Percentiles rank a stretch among this genome's conserved stretches.
Evolutionary conservation across 2,329 filamentous ascomycete species (phyloP).

Genomic region (Penicillium olsonii): DNA sequence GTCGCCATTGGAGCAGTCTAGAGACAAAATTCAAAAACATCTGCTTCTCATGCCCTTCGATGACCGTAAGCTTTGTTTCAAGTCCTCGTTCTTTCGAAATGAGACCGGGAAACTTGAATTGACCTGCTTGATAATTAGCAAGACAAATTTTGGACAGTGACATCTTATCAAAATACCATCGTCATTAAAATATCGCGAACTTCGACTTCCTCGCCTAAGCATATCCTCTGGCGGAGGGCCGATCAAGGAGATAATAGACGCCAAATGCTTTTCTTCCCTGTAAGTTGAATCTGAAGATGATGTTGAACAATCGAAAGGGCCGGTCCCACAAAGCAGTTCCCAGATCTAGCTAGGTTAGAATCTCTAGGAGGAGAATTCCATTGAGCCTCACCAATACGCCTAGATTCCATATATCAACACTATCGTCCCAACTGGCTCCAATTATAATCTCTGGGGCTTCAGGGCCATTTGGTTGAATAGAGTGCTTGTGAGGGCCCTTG

Average conservation of each 20-base stretch:
- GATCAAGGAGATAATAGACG: background rate
- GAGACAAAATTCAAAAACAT: background rate
- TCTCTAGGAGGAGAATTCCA: background rate
- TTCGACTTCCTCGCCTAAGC: slow-evolving; percentile 26
- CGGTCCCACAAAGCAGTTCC: slow-evolving; percentile 23
- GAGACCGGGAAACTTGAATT: background rate
- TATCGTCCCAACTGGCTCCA: slow-evolving; percentile 30
- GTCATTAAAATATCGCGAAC: slow-evolving; percentile 21
- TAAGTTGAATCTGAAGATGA: background rate
- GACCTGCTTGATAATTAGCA: background rate
- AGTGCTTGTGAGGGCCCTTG: slow-evolving; percentile 19
- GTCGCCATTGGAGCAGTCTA: background rate
- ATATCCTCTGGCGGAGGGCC: slow-evolving; percentile 19
- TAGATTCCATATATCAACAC: slow-evolving; percentile 38
- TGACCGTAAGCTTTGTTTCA: background rate
- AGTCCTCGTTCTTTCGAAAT: background rate
- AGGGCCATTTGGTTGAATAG: slow-evolving; percentile 44
- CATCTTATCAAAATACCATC: slow-evolving; percentile 8
- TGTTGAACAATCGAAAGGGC: slow-evolving; percentile 24
- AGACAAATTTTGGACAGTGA: background rate
- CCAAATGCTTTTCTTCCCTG: background rate
- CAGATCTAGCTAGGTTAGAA: slow-evolving; percentile 21
- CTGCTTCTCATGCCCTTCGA: background rate
- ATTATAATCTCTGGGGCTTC: slow-evolving; percentile 36
- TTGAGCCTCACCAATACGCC: slow-evolving; percentile 33